phyloP scores from a whole-genome alignment of 768 basidiomycete species.

The Mycena floridula region DNA sequence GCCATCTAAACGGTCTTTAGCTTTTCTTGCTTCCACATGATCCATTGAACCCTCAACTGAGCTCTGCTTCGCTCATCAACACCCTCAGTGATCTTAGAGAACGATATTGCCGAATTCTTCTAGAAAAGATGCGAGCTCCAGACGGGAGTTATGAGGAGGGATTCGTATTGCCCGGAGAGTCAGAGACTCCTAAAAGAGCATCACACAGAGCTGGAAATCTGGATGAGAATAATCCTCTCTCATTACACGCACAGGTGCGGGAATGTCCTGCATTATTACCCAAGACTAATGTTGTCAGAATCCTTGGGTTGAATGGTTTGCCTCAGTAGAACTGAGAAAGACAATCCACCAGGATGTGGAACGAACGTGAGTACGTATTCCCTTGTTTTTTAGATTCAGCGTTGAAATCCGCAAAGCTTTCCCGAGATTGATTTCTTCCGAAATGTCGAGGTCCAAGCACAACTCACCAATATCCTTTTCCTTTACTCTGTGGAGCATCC shows the following conservation, averaged over 20 bases:
- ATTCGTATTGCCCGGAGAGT: conserved; percentile 48
- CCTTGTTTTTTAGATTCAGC: conserved; percentile 5
- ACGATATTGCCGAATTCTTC: conserved; percentile 50
- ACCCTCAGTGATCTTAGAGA: conserved; percentile 45
- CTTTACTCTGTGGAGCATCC: conserved; percentile 75
- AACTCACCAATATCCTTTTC: conserved; percentile 84
- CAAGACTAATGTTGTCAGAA: conserved; percentile 41
- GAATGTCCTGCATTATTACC: conserved; percentile 2
- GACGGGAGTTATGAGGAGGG: conserved; percentile 81
- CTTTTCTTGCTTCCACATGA: conserved; percentile 63
- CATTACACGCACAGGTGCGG: conserved; percentile 67
- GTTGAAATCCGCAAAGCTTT: conserved; percentile 46
- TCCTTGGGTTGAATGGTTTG: conserved; percentile 95
- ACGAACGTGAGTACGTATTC: conserved; percentile 62
- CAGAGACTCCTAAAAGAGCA: conserved; percentile 25
- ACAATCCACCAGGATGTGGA: conserved; percentile 93
- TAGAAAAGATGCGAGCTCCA: conserved; percentile 74
- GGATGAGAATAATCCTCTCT: conserved; percentile 75
- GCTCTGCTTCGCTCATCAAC: conserved; percentile 28
- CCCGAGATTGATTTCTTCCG: conserved; percentile 96
- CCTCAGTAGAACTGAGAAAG: conserved; percentile 80
- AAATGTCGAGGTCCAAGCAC: conserved; percentile 61
- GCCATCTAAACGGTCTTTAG: conserved; percentile 31
- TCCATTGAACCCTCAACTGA: conserved; percentile 45
- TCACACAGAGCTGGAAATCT: conserved; percentile 35